Conservation (phyloP, 2,329 filamentous ascomycete species). For the Pezicula carpinea region DNA sequence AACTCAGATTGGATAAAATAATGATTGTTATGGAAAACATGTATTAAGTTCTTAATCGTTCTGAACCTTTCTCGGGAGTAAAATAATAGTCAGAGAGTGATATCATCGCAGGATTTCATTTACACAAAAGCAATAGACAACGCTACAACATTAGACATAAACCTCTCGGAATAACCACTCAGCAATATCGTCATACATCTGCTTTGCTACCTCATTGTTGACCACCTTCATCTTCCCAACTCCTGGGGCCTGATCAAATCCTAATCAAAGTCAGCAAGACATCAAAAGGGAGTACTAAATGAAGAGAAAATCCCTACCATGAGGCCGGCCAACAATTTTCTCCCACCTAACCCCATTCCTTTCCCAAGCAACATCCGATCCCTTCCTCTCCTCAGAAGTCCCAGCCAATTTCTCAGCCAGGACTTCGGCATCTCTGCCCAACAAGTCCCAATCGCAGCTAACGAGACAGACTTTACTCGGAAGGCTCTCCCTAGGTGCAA, state of each 20-base stretch:
- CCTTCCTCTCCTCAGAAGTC: background rate
- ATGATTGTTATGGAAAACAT: no score
- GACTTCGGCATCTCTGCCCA: constrained; percentile 9
- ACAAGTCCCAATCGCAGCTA: constrained; percentile 14
- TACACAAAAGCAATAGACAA: background rate
- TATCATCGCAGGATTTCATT: no score
- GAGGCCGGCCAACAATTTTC: constrained; percentile 4
- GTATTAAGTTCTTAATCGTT: no score
- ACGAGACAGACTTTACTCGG: constrained; percentile 15
- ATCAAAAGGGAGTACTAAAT: background rate
- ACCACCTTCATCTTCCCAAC: background rate
- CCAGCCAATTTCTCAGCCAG: constrained; percentile 14
- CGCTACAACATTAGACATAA: background rate
- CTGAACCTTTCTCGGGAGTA: no score
- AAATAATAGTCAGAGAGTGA: no score
- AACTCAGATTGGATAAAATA: no score
- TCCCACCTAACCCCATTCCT: constrained; percentile 7
- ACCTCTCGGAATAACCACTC: constrained; percentile 1
- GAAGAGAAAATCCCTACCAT: background rate
- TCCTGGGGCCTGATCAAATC: background rate
- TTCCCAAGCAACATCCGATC: constrained; percentile 1
- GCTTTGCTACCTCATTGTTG: background rate
- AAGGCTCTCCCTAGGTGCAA: constrained; percentile 12
- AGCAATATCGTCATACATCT: background rate
- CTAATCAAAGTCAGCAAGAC: background rate